Conservation (phyloP, 2,329 filamentous ascomycete species). For the Aspergillus intermedius region DNA sequence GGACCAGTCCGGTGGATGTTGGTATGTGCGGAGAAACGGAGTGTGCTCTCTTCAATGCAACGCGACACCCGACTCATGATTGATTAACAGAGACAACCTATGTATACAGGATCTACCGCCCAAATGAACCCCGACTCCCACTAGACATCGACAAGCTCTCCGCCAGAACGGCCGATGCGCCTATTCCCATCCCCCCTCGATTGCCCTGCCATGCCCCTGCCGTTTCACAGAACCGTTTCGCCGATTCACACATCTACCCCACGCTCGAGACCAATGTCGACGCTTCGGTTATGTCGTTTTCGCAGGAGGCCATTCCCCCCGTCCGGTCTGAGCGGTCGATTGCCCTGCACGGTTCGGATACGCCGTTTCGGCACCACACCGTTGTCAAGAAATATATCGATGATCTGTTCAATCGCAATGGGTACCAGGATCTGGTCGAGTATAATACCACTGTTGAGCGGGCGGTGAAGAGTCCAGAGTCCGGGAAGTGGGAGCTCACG, state of each 20-base stretch:
- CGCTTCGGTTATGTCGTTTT: constrained; percentile 54
- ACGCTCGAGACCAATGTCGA: constrained; percentile 62
- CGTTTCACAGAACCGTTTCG: constrained; percentile 43
- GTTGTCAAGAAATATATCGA: constrained; percentile 53
- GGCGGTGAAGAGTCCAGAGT: constrained; percentile 44
- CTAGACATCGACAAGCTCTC: constrained; percentile 45
- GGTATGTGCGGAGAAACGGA: constrained; percentile 37
- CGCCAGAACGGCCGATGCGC: constrained; percentile 45
- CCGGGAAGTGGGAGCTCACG: constrained; percentile 48
- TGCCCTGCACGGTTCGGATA: constrained; percentile 48
- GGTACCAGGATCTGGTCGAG: constrained; percentile 44
- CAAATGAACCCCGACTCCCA: constrained; percentile 33
- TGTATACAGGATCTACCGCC: constrained; percentile 23
- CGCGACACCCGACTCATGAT: neutral
- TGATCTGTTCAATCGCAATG: constrained; percentile 48
- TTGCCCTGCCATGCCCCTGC: constrained; percentile 45
- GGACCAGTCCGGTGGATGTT: constrained; percentile 55
- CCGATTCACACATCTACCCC: constrained; percentile 56
- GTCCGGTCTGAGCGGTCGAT: constrained; percentile 38
- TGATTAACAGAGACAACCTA: neutral
- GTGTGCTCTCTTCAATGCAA: neutral
- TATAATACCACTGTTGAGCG: constrained; percentile 56
- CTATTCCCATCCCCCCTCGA: constrained; percentile 41
- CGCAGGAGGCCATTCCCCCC: constrained; percentile 49
- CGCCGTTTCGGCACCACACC: constrained; percentile 57